Percentiles rank a stretch among this genome's conserved stretches.
Evolutionary conservation across 2,329 filamentous ascomycete genomes (phyloP).

Genomic region (Paraphoma sp.): DNA sequence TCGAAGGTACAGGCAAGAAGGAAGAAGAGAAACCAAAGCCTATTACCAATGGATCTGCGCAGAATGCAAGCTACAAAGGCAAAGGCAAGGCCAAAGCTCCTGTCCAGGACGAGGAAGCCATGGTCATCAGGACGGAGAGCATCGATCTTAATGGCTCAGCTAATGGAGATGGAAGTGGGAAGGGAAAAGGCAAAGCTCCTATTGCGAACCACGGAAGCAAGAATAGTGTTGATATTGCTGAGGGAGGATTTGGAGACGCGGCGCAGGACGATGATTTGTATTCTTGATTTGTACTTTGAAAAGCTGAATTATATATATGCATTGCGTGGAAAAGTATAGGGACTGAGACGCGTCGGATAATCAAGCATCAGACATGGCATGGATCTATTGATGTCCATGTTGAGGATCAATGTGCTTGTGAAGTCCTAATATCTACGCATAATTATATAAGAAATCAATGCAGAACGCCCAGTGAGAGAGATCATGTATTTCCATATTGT

Average conservation of each 20-base stretch:
- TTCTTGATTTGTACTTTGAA: slow-evolving; percentile 11
- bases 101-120: slow-evolving; percentile 45
- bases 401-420: too few relatives aligned
- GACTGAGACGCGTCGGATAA: too few relatives aligned
- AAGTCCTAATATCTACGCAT: too few relatives aligned
- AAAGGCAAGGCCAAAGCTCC: slow-evolving; percentile 37
- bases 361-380: too few relatives aligned
- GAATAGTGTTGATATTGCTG: slow-evolving; percentile 43
- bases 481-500: too few relatives aligned
- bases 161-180: slow-evolving; percentile 20
- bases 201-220: slow-evolving; percentile 39
- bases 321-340: background rate
- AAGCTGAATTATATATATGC: background rate
- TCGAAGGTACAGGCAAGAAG: slow-evolving; percentile 70
- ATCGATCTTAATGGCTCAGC: slow-evolving; percentile 38
- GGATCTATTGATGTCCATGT: too few relatives aligned
- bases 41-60: background rate
- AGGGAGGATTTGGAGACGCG: slow-evolving; percentile 48
- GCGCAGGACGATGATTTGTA: slow-evolving; percentile 54
- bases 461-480: too few relatives aligned
- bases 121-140: slow-evolving; percentile 51
- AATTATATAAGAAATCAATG: too few relatives aligned
- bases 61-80: slow-evolving; percentile 19
- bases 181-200: slow-evolving; percentile 46
- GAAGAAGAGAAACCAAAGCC: slow-evolving; percentile 33